Evolutionary conservation across 257 asterid genomes (phyloP).

Genomic region (Rubia yunnanensis): DNA sequence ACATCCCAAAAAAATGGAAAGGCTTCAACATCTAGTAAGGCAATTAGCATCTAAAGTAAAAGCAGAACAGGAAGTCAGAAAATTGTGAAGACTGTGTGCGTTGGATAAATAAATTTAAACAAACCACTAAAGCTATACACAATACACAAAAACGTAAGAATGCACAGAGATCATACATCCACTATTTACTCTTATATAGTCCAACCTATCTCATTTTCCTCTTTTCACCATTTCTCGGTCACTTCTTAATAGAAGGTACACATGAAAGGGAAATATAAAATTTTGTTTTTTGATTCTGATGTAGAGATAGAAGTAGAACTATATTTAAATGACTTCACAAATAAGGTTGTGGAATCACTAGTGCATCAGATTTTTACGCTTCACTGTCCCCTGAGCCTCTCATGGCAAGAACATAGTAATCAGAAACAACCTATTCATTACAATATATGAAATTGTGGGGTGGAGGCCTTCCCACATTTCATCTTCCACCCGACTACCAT

Average conservation of each 20-base stretch:
- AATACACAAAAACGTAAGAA: conserved; percentile 2
- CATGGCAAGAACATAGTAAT: neutral
- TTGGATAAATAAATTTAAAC: too few species aligned
- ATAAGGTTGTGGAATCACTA: neutral
- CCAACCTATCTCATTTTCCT: neutral
- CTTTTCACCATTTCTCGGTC: neutral
- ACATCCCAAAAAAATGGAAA: neutral
- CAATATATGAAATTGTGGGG: too few species aligned
- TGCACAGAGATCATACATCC: neutral
- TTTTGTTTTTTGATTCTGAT: too few species aligned
- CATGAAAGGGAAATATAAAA: neutral
- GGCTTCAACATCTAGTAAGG: neutral
- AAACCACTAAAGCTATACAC: neutral
- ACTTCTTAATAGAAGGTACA: neutral
- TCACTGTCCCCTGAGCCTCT: neutral
- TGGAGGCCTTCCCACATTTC: too few species aligned
- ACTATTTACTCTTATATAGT: neutral
- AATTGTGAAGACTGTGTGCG: neutral
- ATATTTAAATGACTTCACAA: neutral
- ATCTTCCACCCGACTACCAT: neutral
- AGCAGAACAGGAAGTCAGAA: neutral
- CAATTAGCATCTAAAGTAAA: neutral
- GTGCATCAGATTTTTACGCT: neutral
- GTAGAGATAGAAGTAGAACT: too few species aligned
- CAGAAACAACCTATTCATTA: neutral